These are phyloP conservation scores for Fraxinus paxiana DNA, from an alignment of 305 asterid species.

Conservation along the genomic window DNA sequence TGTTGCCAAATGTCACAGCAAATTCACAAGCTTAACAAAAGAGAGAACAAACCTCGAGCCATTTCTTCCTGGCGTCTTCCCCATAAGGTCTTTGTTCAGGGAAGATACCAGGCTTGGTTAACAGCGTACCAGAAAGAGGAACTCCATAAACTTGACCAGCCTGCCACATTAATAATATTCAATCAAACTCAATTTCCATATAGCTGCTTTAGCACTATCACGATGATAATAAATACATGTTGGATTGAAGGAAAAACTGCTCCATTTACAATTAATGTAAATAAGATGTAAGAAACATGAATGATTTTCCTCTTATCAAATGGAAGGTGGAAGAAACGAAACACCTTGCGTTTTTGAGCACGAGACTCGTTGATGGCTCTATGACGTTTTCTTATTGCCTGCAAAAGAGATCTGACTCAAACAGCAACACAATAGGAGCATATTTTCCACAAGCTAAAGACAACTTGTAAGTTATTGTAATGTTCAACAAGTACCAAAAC, in stretches of 20 bases:
- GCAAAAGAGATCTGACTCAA: constrained; percentile 31
- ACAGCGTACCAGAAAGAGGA: constrained; percentile 74
- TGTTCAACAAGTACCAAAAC: not conserved
- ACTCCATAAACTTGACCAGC: constrained; percentile 98
- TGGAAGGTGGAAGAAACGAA: constrained; percentile 23
- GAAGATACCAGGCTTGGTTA: constrained; percentile 64
- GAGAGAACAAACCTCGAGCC: constrained; percentile 75
- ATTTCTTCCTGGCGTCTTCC: constrained; percentile 83
- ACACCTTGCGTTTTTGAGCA: constrained; percentile 89
- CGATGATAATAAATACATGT: constrained; percentile 8
- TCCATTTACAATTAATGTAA: constrained; percentile 16
- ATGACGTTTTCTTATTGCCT: constrained; percentile 88
- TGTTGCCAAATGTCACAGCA: constrained; percentile 5
- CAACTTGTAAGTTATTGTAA: constrained; percentile 1
- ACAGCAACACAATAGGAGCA: constrained; percentile 17
- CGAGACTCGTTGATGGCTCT: constrained; percentile 95
- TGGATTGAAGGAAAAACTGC: constrained; percentile 4
- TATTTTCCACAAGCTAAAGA: constrained; percentile 12
- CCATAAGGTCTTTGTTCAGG: constrained; percentile 87
- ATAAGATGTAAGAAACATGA: not conserved
- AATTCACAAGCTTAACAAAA: constrained; percentile 8
- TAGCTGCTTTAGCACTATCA: constrained; percentile 9
- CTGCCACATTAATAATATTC: constrained; percentile 40
- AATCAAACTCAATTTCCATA: constrained; percentile 17
- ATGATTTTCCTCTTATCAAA: constrained; percentile 19